Conservation (phyloP, 2,329 filamentous ascomycete genomes). For the Juglanconis juglandina region DNA sequence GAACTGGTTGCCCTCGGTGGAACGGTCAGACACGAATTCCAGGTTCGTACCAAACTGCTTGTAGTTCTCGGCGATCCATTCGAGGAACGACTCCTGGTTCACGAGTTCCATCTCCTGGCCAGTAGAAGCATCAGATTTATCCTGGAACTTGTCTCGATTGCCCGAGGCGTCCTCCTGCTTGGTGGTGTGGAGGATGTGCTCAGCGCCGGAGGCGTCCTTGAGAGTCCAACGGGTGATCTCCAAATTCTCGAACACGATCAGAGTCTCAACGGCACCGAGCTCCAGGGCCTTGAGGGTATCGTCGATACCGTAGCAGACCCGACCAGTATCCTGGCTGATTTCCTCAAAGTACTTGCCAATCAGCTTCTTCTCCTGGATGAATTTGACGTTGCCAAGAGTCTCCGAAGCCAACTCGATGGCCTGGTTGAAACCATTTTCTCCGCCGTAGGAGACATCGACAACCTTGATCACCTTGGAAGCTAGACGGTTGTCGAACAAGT, state of each 20-base stretch:
- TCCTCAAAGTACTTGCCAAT: constrained; percentile 99
- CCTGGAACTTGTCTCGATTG: constrained; percentile 82
- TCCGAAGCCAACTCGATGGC: constrained; percentile 93
- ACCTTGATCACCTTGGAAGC: constrained; percentile 98
- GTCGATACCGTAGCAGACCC: constrained; percentile 96
- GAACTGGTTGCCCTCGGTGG: constrained; percentile 98
- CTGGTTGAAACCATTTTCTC: constrained; percentile 99
- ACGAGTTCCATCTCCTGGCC: constrained; percentile 96
- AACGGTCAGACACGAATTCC: constrained; percentile 96
- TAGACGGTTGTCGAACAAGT: constrained; percentile 92
- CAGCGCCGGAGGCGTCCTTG: constrained; percentile 70
- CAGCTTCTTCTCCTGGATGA: constrained; percentile 99
- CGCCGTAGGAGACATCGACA: constrained; percentile 97
- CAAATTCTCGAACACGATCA: constrained; percentile 97
- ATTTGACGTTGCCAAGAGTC: constrained; percentile 98
- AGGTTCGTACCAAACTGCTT: constrained; percentile 94
- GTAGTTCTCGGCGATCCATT: constrained; percentile 98
- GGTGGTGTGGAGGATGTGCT: constrained; percentile 80
- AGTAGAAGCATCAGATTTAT: constrained; percentile 67
- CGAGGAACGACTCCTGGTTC: constrained; percentile 87
- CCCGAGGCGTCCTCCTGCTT: constrained; percentile 70
- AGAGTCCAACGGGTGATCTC: constrained; percentile 90
- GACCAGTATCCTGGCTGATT: constrained; percentile 95
- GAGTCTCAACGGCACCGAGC: constrained; percentile 85
- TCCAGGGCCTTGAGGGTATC: constrained; percentile 97